Evolutionary conservation across 2,329 filamentous ascomycete species (phyloP), one percentile per base, ranked within the genome.

Genomic region (Colletotrichum gloeosporioides): DNA sequence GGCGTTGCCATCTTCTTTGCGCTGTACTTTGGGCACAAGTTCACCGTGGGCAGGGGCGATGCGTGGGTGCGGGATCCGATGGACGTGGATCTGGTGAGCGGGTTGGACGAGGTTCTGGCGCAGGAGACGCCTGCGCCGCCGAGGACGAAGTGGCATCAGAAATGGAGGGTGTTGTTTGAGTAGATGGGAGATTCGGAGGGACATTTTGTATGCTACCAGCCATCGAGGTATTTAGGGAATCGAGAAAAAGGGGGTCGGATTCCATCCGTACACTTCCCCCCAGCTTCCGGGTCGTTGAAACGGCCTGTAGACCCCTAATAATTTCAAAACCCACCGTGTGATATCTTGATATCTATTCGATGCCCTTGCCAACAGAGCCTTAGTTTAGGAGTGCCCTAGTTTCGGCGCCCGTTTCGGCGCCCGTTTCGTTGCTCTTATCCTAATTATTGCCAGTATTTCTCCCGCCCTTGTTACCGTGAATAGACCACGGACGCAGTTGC

Each of bases 1-100:
- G 93, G 91, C 78, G 80, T 94, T 69, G 90, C 94, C 36, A 81
- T 94, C 5, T 95, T 94, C 79, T 80, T 89, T 3, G 87, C 90
- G 5, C 82, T 93, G 16, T 93, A 90, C 78, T 69, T 89, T 2
- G 91, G 89, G 2, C 92, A 94, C 85, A 59, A 29, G 55, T 25
- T 59, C 25, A 53, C 44, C 44, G 44, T 53, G 44, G 44, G 44
- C 44, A 53, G 44, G 12, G 44, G n/a, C 44, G 44, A 53, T 22
- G 44, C 44, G 10, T 53, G 44, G 44, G 44, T 22, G 44, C 44
- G 44, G 10, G 44, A 53, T 13, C 1, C n/a, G n/a, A 22, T 13
- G n/a, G 44, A 53, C n/a, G 44, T 53, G 44, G 44, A 53, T 4
- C 3, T 53, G 44, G 44, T 53, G 44, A 53, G 44, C 44, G 44